phyloP scores from a whole-genome alignment of 148 eudicot species.

The Cornus suecica region DNA sequence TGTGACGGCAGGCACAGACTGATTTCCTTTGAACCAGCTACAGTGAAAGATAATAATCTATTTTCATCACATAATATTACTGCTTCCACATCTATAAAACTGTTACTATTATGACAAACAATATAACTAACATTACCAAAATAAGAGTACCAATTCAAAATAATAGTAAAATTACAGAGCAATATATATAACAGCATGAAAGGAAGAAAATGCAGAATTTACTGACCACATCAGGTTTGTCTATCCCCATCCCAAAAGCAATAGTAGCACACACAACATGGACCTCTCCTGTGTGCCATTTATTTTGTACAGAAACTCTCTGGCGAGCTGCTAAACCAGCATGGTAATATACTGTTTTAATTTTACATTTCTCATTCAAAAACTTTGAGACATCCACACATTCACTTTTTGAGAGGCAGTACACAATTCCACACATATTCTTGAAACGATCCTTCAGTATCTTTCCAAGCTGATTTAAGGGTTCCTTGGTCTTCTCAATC shows the following conservation, averaged over 20 bases:
- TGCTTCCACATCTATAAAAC: neutral
- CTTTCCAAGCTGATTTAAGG: slow-evolving; percentile 79
- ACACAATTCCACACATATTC: slow-evolving; percentile 76
- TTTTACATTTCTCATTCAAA: slow-evolving; percentile 76
- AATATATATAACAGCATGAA: neutral
- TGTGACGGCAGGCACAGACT: neutral
- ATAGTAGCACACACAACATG: slow-evolving; percentile 97
- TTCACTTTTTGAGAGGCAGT: slow-evolving; percentile 98
- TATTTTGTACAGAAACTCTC: slow-evolving; percentile 75
- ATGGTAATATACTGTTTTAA: slow-evolving; percentile 85
- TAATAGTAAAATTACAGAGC: neutral
- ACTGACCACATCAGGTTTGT: slow-evolving; percentile 97
- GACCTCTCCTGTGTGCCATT: slow-evolving; percentile 95
- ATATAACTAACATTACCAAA: too few species aligned
- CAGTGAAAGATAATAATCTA: neutral
- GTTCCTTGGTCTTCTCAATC: slow-evolving; percentile 65
- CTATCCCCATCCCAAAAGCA: slow-evolving; percentile 99
- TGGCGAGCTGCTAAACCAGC: slow-evolving; percentile 94
- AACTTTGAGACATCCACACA: slow-evolving; percentile 83
- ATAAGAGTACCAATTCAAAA: neutral
- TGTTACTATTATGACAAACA: too few species aligned
- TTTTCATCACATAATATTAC: neutral
- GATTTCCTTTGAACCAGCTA: neutral
- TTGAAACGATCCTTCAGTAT: slow-evolving; percentile 64
- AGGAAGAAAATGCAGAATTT: slow-evolving; percentile 18